phyloP scores from a whole-genome alignment of 108 stramenopile species.

The Aurantiochytrium sp. region DNA sequence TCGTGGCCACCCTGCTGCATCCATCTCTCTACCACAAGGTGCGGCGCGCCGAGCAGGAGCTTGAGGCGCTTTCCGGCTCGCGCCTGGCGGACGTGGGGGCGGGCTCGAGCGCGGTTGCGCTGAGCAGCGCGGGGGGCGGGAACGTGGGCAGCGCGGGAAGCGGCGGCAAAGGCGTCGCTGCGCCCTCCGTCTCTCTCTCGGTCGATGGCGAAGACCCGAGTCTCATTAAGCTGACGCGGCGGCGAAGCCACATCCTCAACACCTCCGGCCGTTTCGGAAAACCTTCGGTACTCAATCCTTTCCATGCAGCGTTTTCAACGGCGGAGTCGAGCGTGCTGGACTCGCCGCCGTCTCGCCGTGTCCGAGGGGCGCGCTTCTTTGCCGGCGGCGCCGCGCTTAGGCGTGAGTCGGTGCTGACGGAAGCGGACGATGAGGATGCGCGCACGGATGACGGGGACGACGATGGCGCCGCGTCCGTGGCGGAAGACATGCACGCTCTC shows the following conservation, averaged over 20 bases:
- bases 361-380: background rate
- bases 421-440: background rate
- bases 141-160: no score
- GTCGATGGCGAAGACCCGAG: background rate
- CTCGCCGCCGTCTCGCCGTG: background rate
- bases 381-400: no score
- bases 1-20: background rate
- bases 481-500: background rate
- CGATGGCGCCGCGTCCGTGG: background rate
- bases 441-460: background rate
- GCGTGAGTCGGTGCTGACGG: no score
- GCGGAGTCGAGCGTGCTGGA: conserved; percentile 1
- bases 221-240: background rate
- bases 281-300: background rate
- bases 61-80: background rate
- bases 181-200: background rate
- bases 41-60: background rate
- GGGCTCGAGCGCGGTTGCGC: no score
- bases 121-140: no score
- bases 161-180: background rate
- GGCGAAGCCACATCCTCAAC: background rate
- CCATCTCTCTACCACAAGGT: background rate
- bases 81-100: background rate
- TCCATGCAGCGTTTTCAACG: background rate
- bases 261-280: background rate